These are phyloP conservation scores for Schizosaccharomyces japonicus DNA, from an alignment of 805 yeast genomes.

Conservation along the genomic window DNA sequence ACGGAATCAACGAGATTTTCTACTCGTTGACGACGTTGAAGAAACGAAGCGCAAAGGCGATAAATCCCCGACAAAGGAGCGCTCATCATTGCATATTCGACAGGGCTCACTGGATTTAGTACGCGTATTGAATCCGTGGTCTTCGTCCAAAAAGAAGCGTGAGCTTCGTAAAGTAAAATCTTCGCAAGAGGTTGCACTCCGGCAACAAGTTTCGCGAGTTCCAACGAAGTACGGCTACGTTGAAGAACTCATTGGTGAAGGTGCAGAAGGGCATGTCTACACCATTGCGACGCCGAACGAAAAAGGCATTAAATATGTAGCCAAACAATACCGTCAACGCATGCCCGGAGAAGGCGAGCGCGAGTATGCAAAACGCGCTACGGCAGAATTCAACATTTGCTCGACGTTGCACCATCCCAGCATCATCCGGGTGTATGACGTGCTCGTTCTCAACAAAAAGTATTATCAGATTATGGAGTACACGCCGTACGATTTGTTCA, in stretches of 20 bases:
- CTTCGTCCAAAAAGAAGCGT: too few relatives aligned
- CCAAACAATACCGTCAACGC: conserved; percentile 59
- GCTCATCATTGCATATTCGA: conserved; percentile 8
- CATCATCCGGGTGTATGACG: conserved; percentile 56
- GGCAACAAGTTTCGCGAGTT: too few relatives aligned
- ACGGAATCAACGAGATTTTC: too few relatives aligned
- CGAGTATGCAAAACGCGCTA: conserved; percentile 54
- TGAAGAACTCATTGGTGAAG: conserved; percentile 61
- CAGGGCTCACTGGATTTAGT: too few relatives aligned
- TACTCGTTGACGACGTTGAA: too few relatives aligned
- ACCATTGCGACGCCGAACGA: conserved; percentile 39
- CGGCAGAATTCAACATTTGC: conserved; percentile 63
- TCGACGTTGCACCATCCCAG: conserved; percentile 57
- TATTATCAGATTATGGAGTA: conserved; percentile 75
- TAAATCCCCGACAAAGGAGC: too few relatives aligned
- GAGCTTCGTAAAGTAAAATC: too few relatives aligned
- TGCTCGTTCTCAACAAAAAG: conserved; percentile 39
- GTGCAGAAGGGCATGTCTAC: conserved; percentile 87
- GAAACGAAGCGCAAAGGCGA: too few relatives aligned
- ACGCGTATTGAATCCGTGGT: too few relatives aligned
- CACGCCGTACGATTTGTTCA: conserved; percentile 75
- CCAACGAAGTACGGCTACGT: conserved; percentile 54
- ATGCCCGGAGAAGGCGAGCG: conserved; percentile 34
- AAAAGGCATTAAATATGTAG: conserved; percentile 49
- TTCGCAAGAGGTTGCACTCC: too few relatives aligned